These are phyloP conservation scores for Phytophthora melonis DNA, from an alignment of 352 stramenopile genomes.

Conservation along the genomic window DNA sequence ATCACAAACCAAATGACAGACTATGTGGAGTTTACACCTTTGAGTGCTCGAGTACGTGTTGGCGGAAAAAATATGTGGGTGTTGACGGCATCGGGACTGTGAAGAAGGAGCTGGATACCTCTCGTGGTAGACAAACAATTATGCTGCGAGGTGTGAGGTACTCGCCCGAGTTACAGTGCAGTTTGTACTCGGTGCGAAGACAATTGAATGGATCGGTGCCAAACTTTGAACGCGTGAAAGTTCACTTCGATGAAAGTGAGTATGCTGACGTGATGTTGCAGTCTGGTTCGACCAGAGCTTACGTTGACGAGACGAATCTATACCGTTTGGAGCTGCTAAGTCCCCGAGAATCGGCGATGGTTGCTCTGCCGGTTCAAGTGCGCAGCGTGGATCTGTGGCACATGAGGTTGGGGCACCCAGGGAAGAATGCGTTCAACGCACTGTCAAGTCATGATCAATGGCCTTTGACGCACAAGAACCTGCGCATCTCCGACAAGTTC, in stretches of 20 bases:
- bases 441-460: conserved; percentile 7
- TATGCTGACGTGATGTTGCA: conserved; percentile 7
- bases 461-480: not conserved
- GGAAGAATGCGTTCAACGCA: conserved; percentile 10
- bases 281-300: not conserved
- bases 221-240: not conserved
- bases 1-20: conserved; percentile 17
- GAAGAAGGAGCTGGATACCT: conserved; percentile 13
- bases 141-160: conserved; percentile 6
- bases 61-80: conserved; percentile 11
- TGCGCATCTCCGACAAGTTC: not conserved
- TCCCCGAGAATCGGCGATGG: not conserved
- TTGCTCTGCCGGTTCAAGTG: not conserved
- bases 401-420: conserved; percentile 2
- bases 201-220: conserved; percentile 4
- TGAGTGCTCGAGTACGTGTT: conserved; percentile 4
- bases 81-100: conserved; percentile 17
- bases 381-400: not conserved
- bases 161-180: not conserved
- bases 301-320: not conserved
- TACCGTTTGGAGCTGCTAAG: not conserved
- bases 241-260: conserved; percentile 3
- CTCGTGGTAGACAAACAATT: not conserved
- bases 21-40: conserved; percentile 17
- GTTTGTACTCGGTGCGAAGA: conserved; percentile 6